These are phyloP conservation scores for Ophiobolus disseminans DNA, from an alignment of 2,329 filamentous ascomycete species.

Conservation along the genomic window DNA sequence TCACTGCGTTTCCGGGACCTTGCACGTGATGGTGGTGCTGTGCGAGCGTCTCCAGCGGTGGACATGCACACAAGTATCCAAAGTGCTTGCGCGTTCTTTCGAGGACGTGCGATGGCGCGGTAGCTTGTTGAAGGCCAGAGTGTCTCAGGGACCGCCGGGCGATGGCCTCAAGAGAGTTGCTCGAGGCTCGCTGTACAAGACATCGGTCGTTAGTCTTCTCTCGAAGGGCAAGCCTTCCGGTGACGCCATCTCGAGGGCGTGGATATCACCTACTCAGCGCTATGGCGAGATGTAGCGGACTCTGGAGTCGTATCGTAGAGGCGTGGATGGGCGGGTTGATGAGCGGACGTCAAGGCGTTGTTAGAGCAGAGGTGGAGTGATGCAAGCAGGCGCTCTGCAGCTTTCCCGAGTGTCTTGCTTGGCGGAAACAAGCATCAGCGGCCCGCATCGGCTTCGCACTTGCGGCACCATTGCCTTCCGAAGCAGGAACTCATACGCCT, in stretches of 20 bases:
- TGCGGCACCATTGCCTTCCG: neutral
- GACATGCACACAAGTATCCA: no score
- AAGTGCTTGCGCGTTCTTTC: no score
- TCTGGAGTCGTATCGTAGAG: constrained; percentile 8
- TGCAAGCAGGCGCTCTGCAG: constrained; percentile 14
- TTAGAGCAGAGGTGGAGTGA: constrained; percentile 15
- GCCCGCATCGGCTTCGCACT: neutral
- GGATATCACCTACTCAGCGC: constrained; percentile 40
- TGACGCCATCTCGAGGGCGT: constrained; percentile 39
- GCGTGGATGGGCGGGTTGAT: constrained; percentile 8
- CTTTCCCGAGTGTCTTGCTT: constrained; percentile 7
- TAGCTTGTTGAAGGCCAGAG: constrained; percentile 5
- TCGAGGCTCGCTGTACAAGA: constrained; percentile 28
- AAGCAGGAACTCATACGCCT: no score
- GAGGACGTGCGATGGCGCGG: no score
- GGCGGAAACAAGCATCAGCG: neutral
- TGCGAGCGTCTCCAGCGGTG: no score
- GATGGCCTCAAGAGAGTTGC: constrained; percentile 17
- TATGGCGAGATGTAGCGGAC: constrained; percentile 29
- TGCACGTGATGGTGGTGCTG: no score
- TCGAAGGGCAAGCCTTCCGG: constrained; percentile 39
- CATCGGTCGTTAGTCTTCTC: constrained; percentile 39
- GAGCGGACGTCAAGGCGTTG: constrained; percentile 11
- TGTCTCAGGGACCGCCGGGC: constrained; percentile 10
- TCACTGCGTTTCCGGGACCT: no score